Conservation (phyloP, 1,139 yeast species). For the Candida sanyaensis region DNA sequence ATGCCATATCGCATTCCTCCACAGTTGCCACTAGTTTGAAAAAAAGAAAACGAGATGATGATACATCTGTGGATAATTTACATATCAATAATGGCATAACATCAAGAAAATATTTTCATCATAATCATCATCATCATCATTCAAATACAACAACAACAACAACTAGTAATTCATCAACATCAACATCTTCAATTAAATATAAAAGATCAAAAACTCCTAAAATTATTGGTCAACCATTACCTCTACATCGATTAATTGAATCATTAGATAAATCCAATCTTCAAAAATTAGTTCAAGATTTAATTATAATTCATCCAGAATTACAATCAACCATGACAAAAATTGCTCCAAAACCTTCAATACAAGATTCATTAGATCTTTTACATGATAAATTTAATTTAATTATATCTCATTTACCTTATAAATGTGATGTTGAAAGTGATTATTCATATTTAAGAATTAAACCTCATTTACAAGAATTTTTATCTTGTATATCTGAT, state of each 20-base stretch:
- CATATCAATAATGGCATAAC: background rate
- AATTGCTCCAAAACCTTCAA: conserved; percentile 61
- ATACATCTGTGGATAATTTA: background rate
- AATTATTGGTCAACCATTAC: conserved; percentile 53
- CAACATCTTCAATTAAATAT: conserved; percentile 3
- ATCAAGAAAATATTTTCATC: conserved; percentile 3
- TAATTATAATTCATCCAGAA: conserved; percentile 66
- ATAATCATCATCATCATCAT: too few relatives aligned
- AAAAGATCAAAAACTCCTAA: conserved; percentile 44
- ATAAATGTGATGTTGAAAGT: conserved; percentile 68
- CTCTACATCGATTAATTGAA: conserved; percentile 64
- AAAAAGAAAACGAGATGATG: conserved; percentile 13
- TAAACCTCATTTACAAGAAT: conserved; percentile 71
- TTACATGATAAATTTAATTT: conserved; percentile 48
- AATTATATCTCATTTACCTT: conserved; percentile 61
- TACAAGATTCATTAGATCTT: conserved; percentile 51
- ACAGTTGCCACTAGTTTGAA: conserved; percentile 8
- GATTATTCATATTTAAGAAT: conserved; percentile 91
- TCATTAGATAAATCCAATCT: conserved; percentile 61
- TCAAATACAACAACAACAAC: conserved; percentile 3
- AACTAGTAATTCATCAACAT: too few relatives aligned
- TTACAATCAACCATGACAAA: conserved; percentile 51
- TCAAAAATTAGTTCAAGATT: conserved; percentile 50
- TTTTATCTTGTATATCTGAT: conserved; percentile 76
- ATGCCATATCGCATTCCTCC: background rate